Evolutionary conservation across 305 asterid species (phyloP).

Genomic region (Fraxinus dipetala): DNA sequence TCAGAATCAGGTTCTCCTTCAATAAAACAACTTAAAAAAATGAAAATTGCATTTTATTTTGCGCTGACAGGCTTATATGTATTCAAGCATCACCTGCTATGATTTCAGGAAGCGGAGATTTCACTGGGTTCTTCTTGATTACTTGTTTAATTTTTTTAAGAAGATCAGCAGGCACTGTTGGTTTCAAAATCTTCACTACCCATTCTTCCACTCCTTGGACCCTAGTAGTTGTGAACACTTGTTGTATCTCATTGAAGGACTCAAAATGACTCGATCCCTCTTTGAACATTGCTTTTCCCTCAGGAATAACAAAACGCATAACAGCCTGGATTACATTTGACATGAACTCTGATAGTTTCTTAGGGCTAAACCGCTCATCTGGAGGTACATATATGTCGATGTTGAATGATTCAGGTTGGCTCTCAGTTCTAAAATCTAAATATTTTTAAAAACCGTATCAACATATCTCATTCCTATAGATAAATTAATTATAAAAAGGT

Average conservation of each 20-base stretch:
- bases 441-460: neutral
- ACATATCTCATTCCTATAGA: neutral
- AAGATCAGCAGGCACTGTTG: slow-evolving; percentile 30
- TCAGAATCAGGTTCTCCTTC: neutral
- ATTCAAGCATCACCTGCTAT: slow-evolving; percentile 28
- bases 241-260: slow-evolving; percentile 38
- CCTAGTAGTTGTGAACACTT: slow-evolving; percentile 27
- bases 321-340: slow-evolving; percentile 34
- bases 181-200: slow-evolving; percentile 32
- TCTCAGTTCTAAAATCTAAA: slow-evolving; percentile 30
- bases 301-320: slow-evolving; percentile 34
- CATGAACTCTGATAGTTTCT: slow-evolving; percentile 35
- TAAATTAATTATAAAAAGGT: neutral
- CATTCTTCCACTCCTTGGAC: slow-evolving; percentile 23
- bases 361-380: slow-evolving; percentile 41
- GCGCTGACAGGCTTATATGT: neutral
- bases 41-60: neutral
- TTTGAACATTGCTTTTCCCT: slow-evolving; percentile 19
- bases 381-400: slow-evolving; percentile 37
- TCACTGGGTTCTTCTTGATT: slow-evolving; percentile 21
- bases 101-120: slow-evolving; percentile 33
- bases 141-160: slow-evolving; percentile 32
- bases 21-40: neutral
- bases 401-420: slow-evolving; percentile 28
- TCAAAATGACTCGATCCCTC: slow-evolving; percentile 33